These are phyloP conservation scores for Hammondia hammondi DNA, from an alignment of 169 alveolate genomes.

Conservation along the genomic window DNA sequence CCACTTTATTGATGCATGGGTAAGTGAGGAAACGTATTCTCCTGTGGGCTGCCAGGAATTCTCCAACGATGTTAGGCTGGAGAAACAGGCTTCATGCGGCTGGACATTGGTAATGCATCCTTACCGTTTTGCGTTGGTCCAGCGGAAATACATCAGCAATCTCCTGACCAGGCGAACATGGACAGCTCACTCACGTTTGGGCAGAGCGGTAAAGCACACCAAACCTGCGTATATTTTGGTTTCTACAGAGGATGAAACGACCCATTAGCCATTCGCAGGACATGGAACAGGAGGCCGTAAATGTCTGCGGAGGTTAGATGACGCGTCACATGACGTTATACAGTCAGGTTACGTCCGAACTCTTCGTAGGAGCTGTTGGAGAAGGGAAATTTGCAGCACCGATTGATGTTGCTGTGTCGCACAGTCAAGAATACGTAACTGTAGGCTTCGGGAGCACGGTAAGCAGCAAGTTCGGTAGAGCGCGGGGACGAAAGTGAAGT, in stretches of 20 bases:
- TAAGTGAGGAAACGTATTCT: not conserved
- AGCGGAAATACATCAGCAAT: too few species aligned
- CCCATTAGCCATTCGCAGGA: slow-evolving; percentile 71
- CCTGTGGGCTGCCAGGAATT: not conserved
- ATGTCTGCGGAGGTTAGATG: slow-evolving; percentile 70
- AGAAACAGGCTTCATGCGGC: slow-evolving; percentile 75
- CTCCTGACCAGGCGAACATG: slow-evolving; percentile 16
- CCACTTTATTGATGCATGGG: slow-evolving; percentile 85
- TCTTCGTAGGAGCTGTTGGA: slow-evolving; percentile 65
- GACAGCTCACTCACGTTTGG: slow-evolving; percentile 20
- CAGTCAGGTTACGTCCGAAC: not conserved
- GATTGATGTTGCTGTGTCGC: slow-evolving; percentile 70
- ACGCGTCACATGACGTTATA: not conserved
- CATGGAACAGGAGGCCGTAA: slow-evolving; percentile 71
- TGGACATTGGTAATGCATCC: slow-evolving; percentile 38
- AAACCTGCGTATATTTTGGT: not conserved
- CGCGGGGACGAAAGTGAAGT: not conserved
- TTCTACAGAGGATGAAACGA: not conserved
- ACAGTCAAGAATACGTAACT: slow-evolving; percentile 50
- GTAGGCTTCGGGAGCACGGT: slow-evolving; percentile 67
- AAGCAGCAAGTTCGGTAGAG: not conserved
- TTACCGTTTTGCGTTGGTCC: not conserved
- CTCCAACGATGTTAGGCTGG: slow-evolving; percentile 69
- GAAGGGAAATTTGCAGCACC: slow-evolving; percentile 76
- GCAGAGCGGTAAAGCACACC: slow-evolving; percentile 1